A percentile compares a stretch with the other conserved stretches of the same genome.
Conservation (phyloP, 1,284 basidiomycete species). For the Cryptococcus sp. region DNA sequence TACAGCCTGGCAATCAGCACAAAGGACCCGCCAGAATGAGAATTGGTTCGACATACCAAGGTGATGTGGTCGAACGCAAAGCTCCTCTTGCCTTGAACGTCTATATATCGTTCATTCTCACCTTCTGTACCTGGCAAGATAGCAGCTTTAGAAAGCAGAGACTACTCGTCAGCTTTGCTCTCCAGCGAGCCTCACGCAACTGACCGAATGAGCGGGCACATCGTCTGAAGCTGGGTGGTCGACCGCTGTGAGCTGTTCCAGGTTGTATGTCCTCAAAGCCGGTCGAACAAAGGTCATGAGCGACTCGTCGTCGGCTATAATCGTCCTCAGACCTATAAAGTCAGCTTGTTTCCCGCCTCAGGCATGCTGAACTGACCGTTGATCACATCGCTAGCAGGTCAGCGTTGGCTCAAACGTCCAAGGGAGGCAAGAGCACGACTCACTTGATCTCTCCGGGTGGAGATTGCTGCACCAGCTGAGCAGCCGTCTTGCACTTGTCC, state of each 20-base stretch:
- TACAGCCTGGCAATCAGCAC: slow-evolving; percentile 58
- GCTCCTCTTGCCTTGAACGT: slow-evolving; percentile 67
- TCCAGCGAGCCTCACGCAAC: no score
- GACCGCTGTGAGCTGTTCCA: slow-evolving; percentile 76
- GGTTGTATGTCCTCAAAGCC: slow-evolving; percentile 73
- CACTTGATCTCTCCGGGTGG: slow-evolving; percentile 88
- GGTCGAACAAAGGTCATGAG: slow-evolving; percentile 71
- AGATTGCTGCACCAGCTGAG: slow-evolving; percentile 74
- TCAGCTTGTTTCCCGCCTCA: slow-evolving; percentile 61
- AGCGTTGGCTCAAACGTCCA: slow-evolving; percentile 9
- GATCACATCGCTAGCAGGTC: slow-evolving; percentile 60
- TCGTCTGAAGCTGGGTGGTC: slow-evolving; percentile 49
- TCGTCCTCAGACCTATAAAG: slow-evolving; percentile 64
- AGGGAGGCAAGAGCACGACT: slow-evolving; percentile 8
- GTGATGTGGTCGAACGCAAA: slow-evolving; percentile 77
- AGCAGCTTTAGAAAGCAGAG: slow-evolving; percentile 31
- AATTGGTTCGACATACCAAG: slow-evolving; percentile 53
- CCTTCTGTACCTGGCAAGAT: slow-evolving; percentile 27
- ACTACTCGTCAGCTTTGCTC: slow-evolving; percentile 16
- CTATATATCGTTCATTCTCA: slow-evolving; percentile 65
- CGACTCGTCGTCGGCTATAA: slow-evolving; percentile 67
- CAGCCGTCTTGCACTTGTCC: slow-evolving; percentile 51
- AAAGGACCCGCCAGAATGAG: not conserved
- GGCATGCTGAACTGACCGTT: no score
- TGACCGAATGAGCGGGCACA: slow-evolving; percentile 22